These are phyloP conservation scores for Saposhnikovia divaricata DNA, from an alignment of 129 eudicot species.

Conservation along the genomic window DNA sequence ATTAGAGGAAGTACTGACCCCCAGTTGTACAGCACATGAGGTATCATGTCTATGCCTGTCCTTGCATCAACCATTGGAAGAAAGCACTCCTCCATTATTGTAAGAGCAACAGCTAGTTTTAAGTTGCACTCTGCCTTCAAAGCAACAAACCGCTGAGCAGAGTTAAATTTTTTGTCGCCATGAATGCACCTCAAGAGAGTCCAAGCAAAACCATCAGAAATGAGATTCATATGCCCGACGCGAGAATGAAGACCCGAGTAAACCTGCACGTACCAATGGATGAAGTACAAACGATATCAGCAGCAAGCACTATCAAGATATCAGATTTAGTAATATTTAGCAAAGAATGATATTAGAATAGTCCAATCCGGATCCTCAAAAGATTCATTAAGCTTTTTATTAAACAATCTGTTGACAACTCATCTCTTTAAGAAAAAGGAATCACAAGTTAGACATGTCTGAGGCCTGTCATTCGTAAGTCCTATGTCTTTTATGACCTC, in stretches of 20 bases:
- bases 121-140: conserved; percentile 86
- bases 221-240: conserved; percentile 45
- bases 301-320: neutral
- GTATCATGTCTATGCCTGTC: conserved; percentile 93
- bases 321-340: neutral
- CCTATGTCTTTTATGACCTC: neutral
- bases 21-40: conserved; percentile 83
- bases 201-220: conserved; percentile 74
- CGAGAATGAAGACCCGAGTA: conserved; percentile 67
- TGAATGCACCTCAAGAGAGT: conserved; percentile 75
- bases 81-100: conserved; percentile 97
- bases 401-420: conserved; percentile 2
- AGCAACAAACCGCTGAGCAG: conserved; percentile 56
- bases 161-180: conserved; percentile 59
- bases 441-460: neutral
- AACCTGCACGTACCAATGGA: conserved; percentile 33
- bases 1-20: conserved; percentile 43
- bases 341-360: neutral
- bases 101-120: conserved; percentile 86
- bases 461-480: neutral
- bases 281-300: conserved; percentile 7
- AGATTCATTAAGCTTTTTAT: neutral
- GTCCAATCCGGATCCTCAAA: neutral
- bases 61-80: conserved; percentile 89
- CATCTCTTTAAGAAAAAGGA: neutral